Evolutionary conservation across 805 yeast genomes (phyloP), one percentile per base, ranked within the genome.

Genomic region (Metschnikowia drakensbergensis): DNA sequence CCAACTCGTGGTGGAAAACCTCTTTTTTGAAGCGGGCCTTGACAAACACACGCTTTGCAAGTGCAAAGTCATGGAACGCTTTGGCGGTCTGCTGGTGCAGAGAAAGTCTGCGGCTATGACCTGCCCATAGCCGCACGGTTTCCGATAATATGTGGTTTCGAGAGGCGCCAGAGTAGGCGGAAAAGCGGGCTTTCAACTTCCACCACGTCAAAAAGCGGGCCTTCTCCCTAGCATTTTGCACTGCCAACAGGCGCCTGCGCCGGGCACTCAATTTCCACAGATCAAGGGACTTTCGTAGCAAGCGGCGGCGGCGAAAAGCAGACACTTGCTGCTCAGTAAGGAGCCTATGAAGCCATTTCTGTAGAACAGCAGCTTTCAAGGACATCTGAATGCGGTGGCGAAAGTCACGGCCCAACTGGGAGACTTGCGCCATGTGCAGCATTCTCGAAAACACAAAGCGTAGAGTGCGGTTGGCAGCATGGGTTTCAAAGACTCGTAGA

Each of bases 1-100:
- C 38, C 48, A 51, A 45, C 27, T 56, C 58, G 3, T 33, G 23
- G 10, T 26, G 13, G 4, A 48, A 6, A 4, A 27, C 26, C 5
- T 25, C 32, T 9, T 45, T 25, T 8, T 37, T 9, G 45, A 38
- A 8, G 10, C 26, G 49, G 45, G 46, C 25, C 8, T 13, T 22
- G 29, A n/a, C 9, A 48, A 39, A 13, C 5, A 28, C 27, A 5
- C 22, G 25, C n/a, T 23, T 39, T 28, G 34, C n/a, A 4, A 38
- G 30, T 11, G 11, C 13, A 5, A 6, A 5, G 11, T 37, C 41
- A 22, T 44, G 31, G 7, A 38, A 2, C 6, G 8, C 33, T 9
- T 6, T 10, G 4, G 36, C 36, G 3, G 4, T 3, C 8, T 40
- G 11, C 11, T 10, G 29, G 6, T 6, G 17, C 6, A 23, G 8